phyloP scores from a whole-genome alignment of 805 yeast species.

The Saccharomycopsis malanga region DNA sequence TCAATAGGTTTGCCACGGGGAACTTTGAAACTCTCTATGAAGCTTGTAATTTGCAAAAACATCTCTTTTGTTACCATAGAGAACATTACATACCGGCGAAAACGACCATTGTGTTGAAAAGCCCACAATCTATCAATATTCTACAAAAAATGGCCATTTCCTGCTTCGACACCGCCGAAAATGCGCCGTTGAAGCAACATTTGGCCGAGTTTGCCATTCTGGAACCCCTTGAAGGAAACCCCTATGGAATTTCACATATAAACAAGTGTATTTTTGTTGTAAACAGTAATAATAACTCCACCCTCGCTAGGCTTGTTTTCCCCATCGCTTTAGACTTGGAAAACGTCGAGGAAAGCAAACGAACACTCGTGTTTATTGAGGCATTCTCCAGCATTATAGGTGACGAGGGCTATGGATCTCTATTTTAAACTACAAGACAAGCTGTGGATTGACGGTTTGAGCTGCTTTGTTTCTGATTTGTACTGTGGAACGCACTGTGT shows the following conservation, averaged over 20 bases:
- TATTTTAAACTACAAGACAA: too few species aligned
- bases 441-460: neutral
- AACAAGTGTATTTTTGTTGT: neutral
- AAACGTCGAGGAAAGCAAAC: neutral
- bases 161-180: conserved; percentile 18
- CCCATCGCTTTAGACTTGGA: neutral
- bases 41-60: conserved; percentile 32
- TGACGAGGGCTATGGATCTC: neutral
- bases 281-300: neutral
- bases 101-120: conserved; percentile 53
- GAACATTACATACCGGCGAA: conserved; percentile 39
- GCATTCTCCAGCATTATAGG: neutral
- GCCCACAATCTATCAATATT: conserved; percentile 58
- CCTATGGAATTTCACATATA: too few species aligned
- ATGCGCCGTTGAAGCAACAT: too few species aligned
- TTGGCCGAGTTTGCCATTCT: too few species aligned
- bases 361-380: neutral
- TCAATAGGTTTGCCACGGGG: conserved; percentile 62
- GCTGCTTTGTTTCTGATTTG: neutral
- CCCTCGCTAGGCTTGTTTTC: neutral
- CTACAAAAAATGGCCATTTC: conserved; percentile 44
- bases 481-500: neutral
- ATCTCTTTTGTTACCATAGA: conserved; percentile 35
- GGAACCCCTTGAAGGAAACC: too few species aligned
- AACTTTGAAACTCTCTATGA: conserved; percentile 42